These are phyloP conservation scores for Gynochthodes officinalis DNA, from an alignment of 257 asterid species.

Conservation along the genomic window DNA sequence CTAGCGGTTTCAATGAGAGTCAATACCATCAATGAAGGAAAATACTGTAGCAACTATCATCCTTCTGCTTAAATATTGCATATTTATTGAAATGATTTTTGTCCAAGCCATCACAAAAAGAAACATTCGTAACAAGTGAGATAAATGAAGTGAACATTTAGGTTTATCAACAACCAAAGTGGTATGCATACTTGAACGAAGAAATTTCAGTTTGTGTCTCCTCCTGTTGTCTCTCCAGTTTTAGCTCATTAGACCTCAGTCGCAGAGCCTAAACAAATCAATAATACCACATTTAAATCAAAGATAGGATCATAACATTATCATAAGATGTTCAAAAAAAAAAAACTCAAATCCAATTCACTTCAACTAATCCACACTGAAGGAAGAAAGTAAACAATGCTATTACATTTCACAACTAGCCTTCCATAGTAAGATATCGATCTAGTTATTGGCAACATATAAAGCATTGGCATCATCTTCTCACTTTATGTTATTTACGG, in stretches of 20 bases:
- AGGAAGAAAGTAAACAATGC: background rate
- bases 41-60: background rate
- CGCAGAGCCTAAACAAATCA: conserved; percentile 65
- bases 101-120: background rate
- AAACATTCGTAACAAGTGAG: background rate
- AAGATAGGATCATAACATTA: background rate
- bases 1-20: background rate
- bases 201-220: conserved; percentile 63
- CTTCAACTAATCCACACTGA: background rate
- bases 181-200: conserved; percentile 55
- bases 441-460: too few species aligned
- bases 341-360: background rate
- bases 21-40: background rate
- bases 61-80: background rate
- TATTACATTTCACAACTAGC: background rate
- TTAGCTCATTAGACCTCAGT: conserved; percentile 93
- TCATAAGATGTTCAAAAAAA: background rate
- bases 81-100: background rate
- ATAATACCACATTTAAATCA: background rate
- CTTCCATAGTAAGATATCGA: too few species aligned
- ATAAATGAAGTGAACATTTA: conserved; percentile 8
- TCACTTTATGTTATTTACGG: too few species aligned
- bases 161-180: conserved; percentile 8
- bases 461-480: too few species aligned
- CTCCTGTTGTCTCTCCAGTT: conserved; percentile 85